These are phyloP conservation scores for Suillus tomentosus DNA, from an alignment of 768 basidiomycete genomes.

Conservation along the genomic window DNA sequence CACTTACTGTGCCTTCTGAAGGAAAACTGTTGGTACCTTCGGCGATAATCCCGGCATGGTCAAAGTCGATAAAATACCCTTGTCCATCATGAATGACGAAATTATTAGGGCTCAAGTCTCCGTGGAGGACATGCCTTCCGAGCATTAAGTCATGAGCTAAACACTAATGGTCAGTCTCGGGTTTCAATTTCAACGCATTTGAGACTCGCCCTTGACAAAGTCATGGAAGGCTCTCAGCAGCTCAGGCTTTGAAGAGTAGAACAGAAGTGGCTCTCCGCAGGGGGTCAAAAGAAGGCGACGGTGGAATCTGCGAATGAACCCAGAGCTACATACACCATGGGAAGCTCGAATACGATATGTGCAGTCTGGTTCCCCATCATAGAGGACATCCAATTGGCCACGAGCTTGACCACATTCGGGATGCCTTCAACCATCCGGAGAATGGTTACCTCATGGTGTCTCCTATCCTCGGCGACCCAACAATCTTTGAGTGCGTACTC, in stretches of 20 bases:
- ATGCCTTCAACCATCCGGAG: not conserved
- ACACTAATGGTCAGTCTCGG: not conserved
- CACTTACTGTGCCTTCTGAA: not conserved
- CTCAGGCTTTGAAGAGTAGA: not conserved
- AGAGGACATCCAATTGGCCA: constrained; percentile 1
- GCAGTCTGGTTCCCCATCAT: not conserved
- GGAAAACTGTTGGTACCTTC: not conserved
- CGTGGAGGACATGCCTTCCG: not conserved
- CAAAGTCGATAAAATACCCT: not conserved
- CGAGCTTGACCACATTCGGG: not conserved
- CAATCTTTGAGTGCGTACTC: constrained; percentile 7
- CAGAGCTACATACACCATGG: not conserved
- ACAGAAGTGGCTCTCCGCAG: not conserved
- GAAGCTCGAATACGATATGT: not conserved
- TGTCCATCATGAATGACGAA: not conserved
- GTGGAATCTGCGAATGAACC: not conserved
- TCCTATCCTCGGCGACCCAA: not conserved
- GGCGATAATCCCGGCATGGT: not conserved
- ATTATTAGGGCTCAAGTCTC: not conserved
- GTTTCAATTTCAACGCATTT: not conserved
- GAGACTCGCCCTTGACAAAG: not conserved
- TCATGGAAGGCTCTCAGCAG: not conserved
- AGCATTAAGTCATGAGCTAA: not conserved
- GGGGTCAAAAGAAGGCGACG: not conserved
- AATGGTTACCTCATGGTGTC: not conserved